Base-by-base conservation (phyloP, 495 filamentous ascomycete species). In the Elasticomyces elasticus region DNA sequence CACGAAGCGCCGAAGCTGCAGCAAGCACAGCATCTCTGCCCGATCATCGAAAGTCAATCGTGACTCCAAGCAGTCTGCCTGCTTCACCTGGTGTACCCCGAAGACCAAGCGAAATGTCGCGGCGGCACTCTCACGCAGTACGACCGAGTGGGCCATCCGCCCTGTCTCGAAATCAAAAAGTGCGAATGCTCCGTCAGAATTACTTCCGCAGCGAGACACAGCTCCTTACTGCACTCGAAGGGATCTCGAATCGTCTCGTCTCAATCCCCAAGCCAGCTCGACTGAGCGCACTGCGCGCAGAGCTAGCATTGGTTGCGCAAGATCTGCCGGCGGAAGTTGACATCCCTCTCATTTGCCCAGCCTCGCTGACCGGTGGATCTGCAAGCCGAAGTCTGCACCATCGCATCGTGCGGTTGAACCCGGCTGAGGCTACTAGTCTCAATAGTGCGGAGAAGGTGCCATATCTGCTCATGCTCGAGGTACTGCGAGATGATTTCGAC, bases 391-490 rank as follows among this genome's bases (percentile, higher is more conserved):
- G 83, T 52, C 73, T 74, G 28, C 85, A 88, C 59, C 84, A 88
- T 64, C 79, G 84, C 26, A 80, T 88, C 33, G 85, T 88, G 22
- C 75, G 84, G 31, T 69, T 88, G 27, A 88, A 86, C 63, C 84
- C 84, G 31, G 84, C 85, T 10, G 84, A 88, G 67, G 81, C 84
- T 15, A 87, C 83, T 3, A 85, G 86, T 33, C 61, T 88, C 46
- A 88, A 88, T 65, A 87, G 85, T 59, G 84, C 84, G 7, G 85
- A 88, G 61, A 81, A 84, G 59, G 85, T 88, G 15, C 84, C 84
- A 7, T 88, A 85, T 63, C 62, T 88, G 22, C 71, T 88, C 6
- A 86, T 88, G 84, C 75, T 88, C 3, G 84, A 88, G 62, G 79
- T 88, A 7, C 65, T 88, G 38, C 70, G 76, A 5, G 84, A 87